Base-by-base conservation (phyloP, 2,329 filamentous ascomycete species). In the Aspergillus sojae region DNA sequence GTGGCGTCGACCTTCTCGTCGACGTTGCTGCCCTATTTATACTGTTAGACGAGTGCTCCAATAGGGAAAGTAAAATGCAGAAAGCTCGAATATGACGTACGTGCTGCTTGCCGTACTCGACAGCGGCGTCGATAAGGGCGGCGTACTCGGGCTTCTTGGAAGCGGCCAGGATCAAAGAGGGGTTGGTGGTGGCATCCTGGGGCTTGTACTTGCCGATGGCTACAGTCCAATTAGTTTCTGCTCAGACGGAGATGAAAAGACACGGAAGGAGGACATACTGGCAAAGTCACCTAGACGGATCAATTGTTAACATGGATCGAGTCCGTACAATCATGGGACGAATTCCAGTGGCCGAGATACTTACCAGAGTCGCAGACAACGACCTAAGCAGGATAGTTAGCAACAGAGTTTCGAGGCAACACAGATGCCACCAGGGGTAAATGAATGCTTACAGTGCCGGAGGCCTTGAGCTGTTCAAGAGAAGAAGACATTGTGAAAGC, bases 181-280 rank as follows among this genome's bases (percentile, higher is more conserved):
- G 95, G 89, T 99, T 99, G 85, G 95, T 99, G 81, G 95, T 99
- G 78, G 95, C 95, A 92, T 99, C 95, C 87, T 99, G 94, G 70
- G 95, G 95, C 89, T 97, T 96, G 90, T 99, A 99, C 87, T 98
- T 97, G 86, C 87, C 94, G 81, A 99, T 99, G 82, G 94, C 94
- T 89, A 83, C 80, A 41, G 23, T 28, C 26, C 1, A 43, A 26
- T 53, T 56, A 54, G 58, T 28, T 43, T 41, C 36, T n/a, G 19
- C 3, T n/a, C 12, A 32, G 16, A 16, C 28, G 28, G 63, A 58
- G 64, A 53, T 63, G 66, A 66, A 45, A 23, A 16, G 19, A 41
- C 4, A 12, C 11, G 58, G 62, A 62, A 58, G 62, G 53, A 50
- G 56, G 53, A 89, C 89, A 84, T 81, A 92, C 89, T 90, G 76